A percentile compares a stretch with the other conserved stretches of the same genome.
Evolutionary conservation across 306 rosid genomes (phyloP).

Genomic region (Cucumis sativus): Cucumber_9930_V3 NC_026657.2:5834001-5834500

Average conservation of each 20-base stretch:
- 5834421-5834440: slow-evolving; percentile 97
- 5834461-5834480: slow-evolving; percentile 22
- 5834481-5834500: slow-evolving; percentile 11
- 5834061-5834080: slow-evolving; percentile 97
- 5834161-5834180: slow-evolving; percentile 86
- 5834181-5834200: slow-evolving; percentile 87
- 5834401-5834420: slow-evolving; percentile 96
- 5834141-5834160: slow-evolving; percentile 80
- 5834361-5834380: slow-evolving; percentile 88
- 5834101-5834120: slow-evolving; percentile 90
- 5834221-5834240: slow-evolving; percentile 12
- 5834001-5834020: slow-evolving; percentile 89
- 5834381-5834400: slow-evolving; percentile 73
- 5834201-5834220: slow-evolving; percentile 66
- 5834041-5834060: slow-evolving; percentile 96
- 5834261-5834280: neutral
- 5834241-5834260: slow-evolving; percentile 11
- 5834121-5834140: slow-evolving; percentile 89
- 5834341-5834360: slow-evolving; percentile 98
- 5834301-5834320: slow-evolving; percentile 98
- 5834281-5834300: slow-evolving; percentile 36
- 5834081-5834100: slow-evolving; percentile 93
- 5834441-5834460: slow-evolving; percentile 99
- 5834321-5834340: slow-evolving; percentile 76
- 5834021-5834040: slow-evolving; percentile 74